Evolutionary conservation across 768 basidiomycete species (phyloP), one percentile per base, ranked within the genome.

Genomic region (Calocybe gangraenosa): DNA sequence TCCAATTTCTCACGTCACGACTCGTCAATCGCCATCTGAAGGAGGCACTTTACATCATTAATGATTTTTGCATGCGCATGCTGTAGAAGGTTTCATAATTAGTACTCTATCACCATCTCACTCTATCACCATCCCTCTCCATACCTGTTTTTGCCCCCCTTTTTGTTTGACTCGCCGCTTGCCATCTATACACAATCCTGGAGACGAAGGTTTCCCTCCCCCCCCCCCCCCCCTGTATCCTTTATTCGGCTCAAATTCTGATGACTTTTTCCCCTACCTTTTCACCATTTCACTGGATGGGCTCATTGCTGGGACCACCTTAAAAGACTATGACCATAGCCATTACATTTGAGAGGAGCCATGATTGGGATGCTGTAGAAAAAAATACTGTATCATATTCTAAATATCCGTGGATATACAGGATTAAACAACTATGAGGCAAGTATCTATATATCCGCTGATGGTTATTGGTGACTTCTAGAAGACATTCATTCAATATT

Each of bases 1-100:
- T 74, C 71, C 63, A 66, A 61, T 45, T 22, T 48, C 46, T 47
- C 48, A 46, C 47, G 11, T 57, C 61, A 57, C 53, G 40, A 62
- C 58, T 62, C 62, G 52, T 57, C 56, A 52, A 68, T 62, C 62
- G 75, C 77, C 76, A 74, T 82, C 81, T 83, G 74, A 83, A 83
- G 81, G 81, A 82, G 81, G 80, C 77, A 78, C 71, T 66, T 39
- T 69, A 67, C 63, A 66, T 49, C 56, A 67, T 68, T 69, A 66
- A 77, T 64, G 63, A 70, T 52, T 47, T 63, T 75, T 70, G 72
- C 71, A 80, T 77, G 77, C 76, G 68, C 69, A 78, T 75, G 76
- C 75, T 75, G 68, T 79, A 79, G 78, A 80, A 62, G 62, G 64
- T 50, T 52, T 23, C 10, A n/a, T 37, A 49, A 43, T 40, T 52